Percentiles rank a stretch among this genome's conserved stretches.
Evolutionary conservation across 371 early-diverging fungal genomes (phyloP).

Genomic region (Entomophthora muscae): DNA sequence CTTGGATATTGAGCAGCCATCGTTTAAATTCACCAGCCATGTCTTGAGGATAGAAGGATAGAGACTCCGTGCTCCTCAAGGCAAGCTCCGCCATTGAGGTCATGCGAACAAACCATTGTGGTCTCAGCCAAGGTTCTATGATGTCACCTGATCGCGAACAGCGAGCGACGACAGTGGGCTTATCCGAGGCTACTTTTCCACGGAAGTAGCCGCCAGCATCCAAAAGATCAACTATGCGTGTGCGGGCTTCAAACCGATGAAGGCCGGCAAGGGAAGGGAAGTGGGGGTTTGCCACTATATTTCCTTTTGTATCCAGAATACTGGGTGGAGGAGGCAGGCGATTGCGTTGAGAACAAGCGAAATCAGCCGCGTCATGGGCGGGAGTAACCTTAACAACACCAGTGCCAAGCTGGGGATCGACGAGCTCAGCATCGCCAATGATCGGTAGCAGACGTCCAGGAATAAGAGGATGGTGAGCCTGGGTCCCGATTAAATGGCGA

Average conservation of each 20-base stretch:
- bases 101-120: constrained; percentile 82
- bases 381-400: constrained; percentile 92
- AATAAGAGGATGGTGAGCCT: constrained; percentile 77
- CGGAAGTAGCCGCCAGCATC: constrained; percentile 47
- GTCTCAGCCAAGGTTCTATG: constrained; percentile 91
- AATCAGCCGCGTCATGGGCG: constrained; percentile 95
- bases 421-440: constrained; percentile 65
- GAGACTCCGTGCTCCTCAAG: constrained; percentile 42
- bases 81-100: constrained; percentile 60
- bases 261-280: background rate
- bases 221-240: constrained; percentile 34
- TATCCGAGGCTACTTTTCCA: constrained; percentile 59
- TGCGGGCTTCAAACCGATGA: constrained; percentile 71
- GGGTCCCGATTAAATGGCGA: constrained; percentile 59
- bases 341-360: constrained; percentile 74
- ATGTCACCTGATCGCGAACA: constrained; percentile 90
- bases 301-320: background rate
- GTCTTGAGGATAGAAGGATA: constrained; percentile 65
- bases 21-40: constrained; percentile 76
- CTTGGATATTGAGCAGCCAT: constrained; percentile 93
- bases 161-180: constrained; percentile 63
- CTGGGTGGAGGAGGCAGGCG: constrained; percentile 10
- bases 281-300: background rate
- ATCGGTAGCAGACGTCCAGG: constrained; percentile 67
- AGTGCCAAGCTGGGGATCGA: constrained; percentile 88